Conservation (phyloP, 805 yeast species). For the Cyberlindnera japonica region DNA sequence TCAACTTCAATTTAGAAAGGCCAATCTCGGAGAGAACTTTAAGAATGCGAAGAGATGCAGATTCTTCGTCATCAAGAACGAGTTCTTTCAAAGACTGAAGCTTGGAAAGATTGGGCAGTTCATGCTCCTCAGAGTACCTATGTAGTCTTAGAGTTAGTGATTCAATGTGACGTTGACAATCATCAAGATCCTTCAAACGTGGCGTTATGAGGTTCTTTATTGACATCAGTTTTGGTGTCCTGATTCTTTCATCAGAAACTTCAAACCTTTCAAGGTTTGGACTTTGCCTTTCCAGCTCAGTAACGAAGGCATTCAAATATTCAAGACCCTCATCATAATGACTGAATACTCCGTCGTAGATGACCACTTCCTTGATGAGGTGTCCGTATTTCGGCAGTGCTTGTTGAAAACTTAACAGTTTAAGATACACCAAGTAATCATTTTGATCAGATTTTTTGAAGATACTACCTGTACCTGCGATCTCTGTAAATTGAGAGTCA, state of each 20-base stretch:
- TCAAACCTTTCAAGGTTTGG: conserved; percentile 8
- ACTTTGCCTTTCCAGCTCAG: conserved; percentile 23
- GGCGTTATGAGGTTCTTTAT: conserved; percentile 13
- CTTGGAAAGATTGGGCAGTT: conserved; percentile 4
- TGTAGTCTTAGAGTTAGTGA: conserved; percentile 12
- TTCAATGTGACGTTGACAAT: conserved; percentile 4
- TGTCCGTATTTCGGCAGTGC: conserved; percentile 32
- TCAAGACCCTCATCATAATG: conserved; percentile 23
- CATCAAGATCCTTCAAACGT: conserved; percentile 11
- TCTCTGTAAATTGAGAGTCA: conserved; percentile 35
- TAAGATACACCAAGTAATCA: conserved; percentile 33
- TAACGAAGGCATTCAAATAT: conserved; percentile 24
- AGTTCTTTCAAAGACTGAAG: conserved; percentile 23
- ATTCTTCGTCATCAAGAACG: conserved; percentile 32
- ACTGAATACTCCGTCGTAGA: conserved; percentile 31
- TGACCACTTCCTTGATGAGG: conserved; percentile 33
- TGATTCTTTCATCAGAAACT: conserved; percentile 15
- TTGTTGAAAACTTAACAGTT: conserved; percentile 39
- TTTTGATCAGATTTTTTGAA: conserved; percentile 35
- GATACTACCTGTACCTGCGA: conserved; percentile 36
- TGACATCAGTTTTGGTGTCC: conserved; percentile 9
- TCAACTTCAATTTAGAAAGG: conserved; percentile 30
- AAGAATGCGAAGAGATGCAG: conserved; percentile 36
- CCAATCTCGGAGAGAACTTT: conserved; percentile 25
- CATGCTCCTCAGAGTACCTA: conserved; percentile 10